Conservation (phyloP, 768 basidiomycete genomes). For the Mycena latifolia region DNA sequence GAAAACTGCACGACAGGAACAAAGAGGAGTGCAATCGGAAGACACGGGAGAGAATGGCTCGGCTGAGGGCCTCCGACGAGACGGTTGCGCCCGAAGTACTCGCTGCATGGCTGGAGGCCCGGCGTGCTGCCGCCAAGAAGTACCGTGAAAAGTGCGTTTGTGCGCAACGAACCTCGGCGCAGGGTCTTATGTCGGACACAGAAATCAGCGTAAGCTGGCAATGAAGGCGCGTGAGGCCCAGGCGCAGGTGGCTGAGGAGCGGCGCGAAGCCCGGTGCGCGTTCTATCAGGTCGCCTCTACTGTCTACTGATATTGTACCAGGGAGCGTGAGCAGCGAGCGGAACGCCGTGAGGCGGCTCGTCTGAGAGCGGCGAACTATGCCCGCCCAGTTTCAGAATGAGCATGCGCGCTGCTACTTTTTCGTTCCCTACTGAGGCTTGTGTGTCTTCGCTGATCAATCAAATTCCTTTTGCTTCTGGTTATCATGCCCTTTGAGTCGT, state of each 20-base stretch:
- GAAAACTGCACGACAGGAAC: neutral
- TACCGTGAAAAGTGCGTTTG: slow-evolving; percentile 2
- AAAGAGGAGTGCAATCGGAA: neutral
- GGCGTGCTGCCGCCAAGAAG: neutral
- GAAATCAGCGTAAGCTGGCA: neutral
- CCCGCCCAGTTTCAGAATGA: too few relatives aligned
- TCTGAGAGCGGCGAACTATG: too few relatives aligned
- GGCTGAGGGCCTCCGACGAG: neutral
- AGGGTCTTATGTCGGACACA: neutral
- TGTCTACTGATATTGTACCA: too few relatives aligned
- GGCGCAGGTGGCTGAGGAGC: neutral
- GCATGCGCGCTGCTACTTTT: too few relatives aligned
- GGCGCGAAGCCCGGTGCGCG: too few relatives aligned
- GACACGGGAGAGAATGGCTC: slow-evolving; percentile 2
- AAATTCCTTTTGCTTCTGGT: too few relatives aligned
- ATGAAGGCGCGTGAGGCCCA: neutral
- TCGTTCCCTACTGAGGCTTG: too few relatives aligned
- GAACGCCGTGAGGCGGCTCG: too few relatives aligned
- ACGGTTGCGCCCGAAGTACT: neutral
- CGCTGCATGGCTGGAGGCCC: neutral
- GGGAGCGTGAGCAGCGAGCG: too few relatives aligned
- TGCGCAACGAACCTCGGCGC: neutral
- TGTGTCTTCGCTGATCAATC: too few relatives aligned
- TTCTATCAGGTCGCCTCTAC: too few relatives aligned
- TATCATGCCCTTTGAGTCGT: too few relatives aligned